A percentile compares a stretch with the other conserved stretches of the same genome.
phyloP scores from a whole-genome alignment of 345 rosid genomes.

The Moricandia arvensis region DNA sequence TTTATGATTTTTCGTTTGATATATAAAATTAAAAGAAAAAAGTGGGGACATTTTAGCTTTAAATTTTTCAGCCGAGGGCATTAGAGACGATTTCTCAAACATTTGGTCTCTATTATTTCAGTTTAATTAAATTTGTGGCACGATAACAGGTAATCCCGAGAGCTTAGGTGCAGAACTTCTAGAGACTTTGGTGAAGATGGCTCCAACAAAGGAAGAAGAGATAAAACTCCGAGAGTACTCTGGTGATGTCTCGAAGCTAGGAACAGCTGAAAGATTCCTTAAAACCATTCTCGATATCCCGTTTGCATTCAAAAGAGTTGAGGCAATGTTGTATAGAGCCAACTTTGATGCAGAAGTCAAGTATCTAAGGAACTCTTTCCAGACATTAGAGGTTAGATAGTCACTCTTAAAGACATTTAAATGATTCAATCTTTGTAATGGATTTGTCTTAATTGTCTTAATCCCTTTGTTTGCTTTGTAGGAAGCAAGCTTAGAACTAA shows the following conservation, averaged over 20 bases:
- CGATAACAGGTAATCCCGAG: conserved; percentile 72
- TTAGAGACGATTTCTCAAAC: too few relatives aligned
- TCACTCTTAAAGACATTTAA: neutral
- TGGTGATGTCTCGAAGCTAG: conserved; percentile 73
- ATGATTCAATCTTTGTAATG: neutral
- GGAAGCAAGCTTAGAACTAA: conserved; percentile 90
- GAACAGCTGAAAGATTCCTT: conserved; percentile 90
- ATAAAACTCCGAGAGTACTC: conserved; percentile 80
- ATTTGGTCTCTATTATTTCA: neutral
- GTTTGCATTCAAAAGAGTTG: conserved; percentile 90
- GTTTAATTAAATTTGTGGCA: neutral
- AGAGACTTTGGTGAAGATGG: conserved; percentile 95
- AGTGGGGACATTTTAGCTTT: too few relatives aligned
- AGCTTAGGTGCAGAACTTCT: conserved; percentile 88
- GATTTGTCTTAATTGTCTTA: neutral
- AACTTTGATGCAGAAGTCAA: conserved; percentile 88
- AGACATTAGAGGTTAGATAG: conserved; percentile 75
- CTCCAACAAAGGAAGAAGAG: conserved; percentile 98
- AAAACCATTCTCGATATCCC: conserved; percentile 89
- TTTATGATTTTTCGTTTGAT: too few relatives aligned
- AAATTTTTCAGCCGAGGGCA: too few relatives aligned
- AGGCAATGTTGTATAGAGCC: conserved; percentile 94
- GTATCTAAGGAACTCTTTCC: conserved; percentile 81
- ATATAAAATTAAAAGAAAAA: too few relatives aligned
- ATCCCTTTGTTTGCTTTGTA: conserved; percentile 29